Evolutionary conservation across 192 early-diverging fungal species (phyloP).

Genomic region (Piromyces finnis): DNA sequence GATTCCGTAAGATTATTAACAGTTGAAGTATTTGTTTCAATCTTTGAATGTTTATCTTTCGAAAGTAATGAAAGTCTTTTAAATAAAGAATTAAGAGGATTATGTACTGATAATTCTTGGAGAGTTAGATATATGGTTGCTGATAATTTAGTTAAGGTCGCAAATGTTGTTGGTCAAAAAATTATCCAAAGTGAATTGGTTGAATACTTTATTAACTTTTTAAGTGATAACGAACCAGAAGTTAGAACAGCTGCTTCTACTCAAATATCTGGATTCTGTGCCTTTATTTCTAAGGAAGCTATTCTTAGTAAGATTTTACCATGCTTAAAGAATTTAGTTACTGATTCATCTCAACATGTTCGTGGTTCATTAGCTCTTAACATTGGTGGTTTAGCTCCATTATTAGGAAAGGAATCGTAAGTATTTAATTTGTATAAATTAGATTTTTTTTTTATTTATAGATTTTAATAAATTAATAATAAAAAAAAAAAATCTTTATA

Average conservation of each 20-base stretch:
- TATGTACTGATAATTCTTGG: constrained; percentile 92
- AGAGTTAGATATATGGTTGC: constrained; percentile 98
- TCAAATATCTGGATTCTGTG: constrained; percentile 66
- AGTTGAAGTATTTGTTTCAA: constrained; percentile 76
- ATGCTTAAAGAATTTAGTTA: constrained; percentile 81
- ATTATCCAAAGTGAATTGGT: constrained; percentile 75
- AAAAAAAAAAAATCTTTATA: too few relatives aligned
- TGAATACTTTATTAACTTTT: constrained; percentile 59
- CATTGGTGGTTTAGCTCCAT: constrained; percentile 86
- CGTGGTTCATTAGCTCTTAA: constrained; percentile 88
- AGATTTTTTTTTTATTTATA: too few relatives aligned
- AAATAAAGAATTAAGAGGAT: constrained; percentile 50
- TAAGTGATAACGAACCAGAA: constrained; percentile 95
- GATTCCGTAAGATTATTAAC: constrained; percentile 95
- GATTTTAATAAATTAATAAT: too few relatives aligned
- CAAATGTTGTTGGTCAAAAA: constrained; percentile 59
- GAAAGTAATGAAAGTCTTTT: constrained; percentile 57
- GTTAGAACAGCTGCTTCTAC: constrained; percentile 87
- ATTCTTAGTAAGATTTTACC: constrained; percentile 67
- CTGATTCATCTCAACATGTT: constrained; percentile 92
- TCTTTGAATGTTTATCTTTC: constrained; percentile 57
- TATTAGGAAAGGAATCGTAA: constrained; percentile 81
- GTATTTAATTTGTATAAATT: constrained; percentile 4
- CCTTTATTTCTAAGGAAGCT: constrained; percentile 58
- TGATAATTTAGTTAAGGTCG: constrained; percentile 86